A percentile compares a stretch with the other conserved stretches of the same genome.
Evolutionary conservation across 495 filamentous ascomycete species (phyloP).

Genomic region (Talaromyces wortmannii): DNA sequence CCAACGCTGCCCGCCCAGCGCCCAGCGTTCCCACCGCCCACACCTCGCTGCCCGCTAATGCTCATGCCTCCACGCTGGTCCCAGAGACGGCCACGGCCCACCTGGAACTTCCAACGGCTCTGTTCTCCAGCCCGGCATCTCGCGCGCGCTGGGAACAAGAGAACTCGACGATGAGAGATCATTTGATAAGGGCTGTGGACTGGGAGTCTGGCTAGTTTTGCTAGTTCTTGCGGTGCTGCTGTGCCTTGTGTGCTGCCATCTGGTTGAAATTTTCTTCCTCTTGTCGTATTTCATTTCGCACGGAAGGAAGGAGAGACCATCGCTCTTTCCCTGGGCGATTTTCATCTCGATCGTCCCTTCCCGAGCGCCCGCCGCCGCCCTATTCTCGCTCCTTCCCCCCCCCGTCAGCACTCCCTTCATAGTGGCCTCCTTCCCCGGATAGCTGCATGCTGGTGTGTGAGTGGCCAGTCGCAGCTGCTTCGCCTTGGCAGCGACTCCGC

Average conservation of each 20-base stretch:
- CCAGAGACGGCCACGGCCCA: neutral
- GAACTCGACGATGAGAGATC: no score
- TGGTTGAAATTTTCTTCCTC: no score
- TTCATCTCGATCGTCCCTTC: neutral
- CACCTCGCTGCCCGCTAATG: neutral
- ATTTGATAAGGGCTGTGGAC: no score
- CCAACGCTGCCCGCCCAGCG: neutral
- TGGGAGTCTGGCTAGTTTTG: no score
- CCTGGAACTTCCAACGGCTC: neutral
- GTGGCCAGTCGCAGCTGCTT: conserved; percentile 12
- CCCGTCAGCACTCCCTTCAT: conserved; percentile 13
- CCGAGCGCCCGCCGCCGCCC: neutral
- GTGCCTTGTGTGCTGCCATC: no score
- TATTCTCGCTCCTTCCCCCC: neutral
- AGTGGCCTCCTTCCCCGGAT: conserved; percentile 21
- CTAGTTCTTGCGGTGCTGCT: no score
- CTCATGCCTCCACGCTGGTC: neutral
- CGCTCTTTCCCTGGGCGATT: no score
- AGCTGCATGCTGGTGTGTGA: conserved; percentile 22
- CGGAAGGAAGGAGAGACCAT: no score
- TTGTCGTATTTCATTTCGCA: no score
- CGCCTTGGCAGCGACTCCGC: conserved; percentile 16
- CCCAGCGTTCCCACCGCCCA: neutral
- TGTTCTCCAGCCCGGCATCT: neutral
- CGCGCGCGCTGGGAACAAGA: no score